phyloP scores from a whole-genome alignment of 2,329 filamentous ascomycete species.

The Sclerotinia glacialis region DNA sequence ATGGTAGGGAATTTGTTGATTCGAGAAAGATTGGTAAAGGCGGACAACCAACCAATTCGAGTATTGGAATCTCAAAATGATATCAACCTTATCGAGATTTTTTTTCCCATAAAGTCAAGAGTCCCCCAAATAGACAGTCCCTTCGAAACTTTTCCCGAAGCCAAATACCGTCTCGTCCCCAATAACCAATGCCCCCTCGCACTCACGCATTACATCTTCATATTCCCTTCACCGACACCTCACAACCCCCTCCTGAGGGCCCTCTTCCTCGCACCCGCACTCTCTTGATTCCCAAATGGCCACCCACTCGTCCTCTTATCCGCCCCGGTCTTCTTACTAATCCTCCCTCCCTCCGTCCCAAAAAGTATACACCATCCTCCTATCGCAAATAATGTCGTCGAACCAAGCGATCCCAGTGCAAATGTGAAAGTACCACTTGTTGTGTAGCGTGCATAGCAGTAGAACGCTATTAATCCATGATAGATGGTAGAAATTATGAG shows the following conservation, averaged over 20 bases:
- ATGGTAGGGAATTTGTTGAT: too few relatives aligned
- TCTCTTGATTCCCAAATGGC: constrained; percentile 60
- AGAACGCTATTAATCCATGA: constrained; percentile 55
- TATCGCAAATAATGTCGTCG: constrained; percentile 49
- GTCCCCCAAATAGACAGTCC: too few relatives aligned
- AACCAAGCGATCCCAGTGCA: constrained; percentile 50
- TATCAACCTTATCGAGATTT: neutral
- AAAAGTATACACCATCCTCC: constrained; percentile 57
- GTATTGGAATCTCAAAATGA: neutral
- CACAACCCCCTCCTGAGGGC: constrained; percentile 16
- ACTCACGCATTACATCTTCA: too few relatives aligned
- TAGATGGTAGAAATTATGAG: constrained; percentile 57
- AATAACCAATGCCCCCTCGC: neutral
- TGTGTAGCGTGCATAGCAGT: constrained; percentile 58
- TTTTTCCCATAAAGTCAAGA: too few relatives aligned
- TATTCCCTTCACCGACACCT: neutral
- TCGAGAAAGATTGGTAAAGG: too few relatives aligned
- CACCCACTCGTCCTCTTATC: constrained; percentile 66
- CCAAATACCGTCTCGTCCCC: too few relatives aligned
- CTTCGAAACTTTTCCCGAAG: too few relatives aligned
- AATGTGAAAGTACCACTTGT: constrained; percentile 50
- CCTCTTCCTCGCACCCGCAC: constrained; percentile 37
- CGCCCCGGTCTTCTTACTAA: constrained; percentile 61
- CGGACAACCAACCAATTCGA: too few relatives aligned
- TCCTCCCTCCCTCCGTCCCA: constrained; percentile 51